Evolutionary conservation across 1,284 basidiomycete genomes (phyloP).

Genomic region (Dichomitus squalens): DNA sequence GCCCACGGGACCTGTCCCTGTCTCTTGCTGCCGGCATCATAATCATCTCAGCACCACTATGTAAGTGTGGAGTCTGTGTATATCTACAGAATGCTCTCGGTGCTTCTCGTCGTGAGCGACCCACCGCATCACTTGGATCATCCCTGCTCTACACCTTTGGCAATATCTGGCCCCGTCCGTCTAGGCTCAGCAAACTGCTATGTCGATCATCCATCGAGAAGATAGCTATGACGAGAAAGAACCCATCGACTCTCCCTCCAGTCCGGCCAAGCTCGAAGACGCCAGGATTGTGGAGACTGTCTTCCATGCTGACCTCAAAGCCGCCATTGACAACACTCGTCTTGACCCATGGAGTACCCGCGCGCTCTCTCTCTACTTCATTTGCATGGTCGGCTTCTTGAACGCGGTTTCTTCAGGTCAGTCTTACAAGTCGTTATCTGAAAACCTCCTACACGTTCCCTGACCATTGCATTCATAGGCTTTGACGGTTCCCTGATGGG

Average conservation of each 20-base stretch:
- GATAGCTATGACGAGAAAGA: neutral
- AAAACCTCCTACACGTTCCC: neutral
- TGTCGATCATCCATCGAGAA: neutral
- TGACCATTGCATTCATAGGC: slow-evolving; percentile 1
- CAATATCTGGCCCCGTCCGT: neutral
- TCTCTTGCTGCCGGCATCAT: no score
- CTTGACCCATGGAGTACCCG: slow-evolving; percentile 12
- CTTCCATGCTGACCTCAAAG: slow-evolving; percentile 12
- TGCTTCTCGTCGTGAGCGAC: no score
- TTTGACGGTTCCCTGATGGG: slow-evolving; percentile 17
- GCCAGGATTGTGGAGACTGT: slow-evolving; percentile 11
- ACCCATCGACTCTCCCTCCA: slow-evolving; percentile 31
- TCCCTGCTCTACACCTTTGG: no score
- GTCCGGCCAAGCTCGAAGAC: slow-evolving; percentile 14
- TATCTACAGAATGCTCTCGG: no score
- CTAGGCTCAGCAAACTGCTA: no score
- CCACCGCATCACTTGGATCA: no score
- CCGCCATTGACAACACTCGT: slow-evolving; percentile 11
- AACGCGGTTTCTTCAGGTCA: slow-evolving; percentile 10
- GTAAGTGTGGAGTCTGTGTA: neutral
- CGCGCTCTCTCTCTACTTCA: slow-evolving; percentile 12
- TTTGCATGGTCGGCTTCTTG: slow-evolving; percentile 16
- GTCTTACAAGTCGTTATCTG: neutral
- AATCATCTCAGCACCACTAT: neutral
- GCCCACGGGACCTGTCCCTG: no score